Base-by-base conservation (phyloP, 2,329 filamentous ascomycete species). In the Rutstroemia sp. region DNA sequence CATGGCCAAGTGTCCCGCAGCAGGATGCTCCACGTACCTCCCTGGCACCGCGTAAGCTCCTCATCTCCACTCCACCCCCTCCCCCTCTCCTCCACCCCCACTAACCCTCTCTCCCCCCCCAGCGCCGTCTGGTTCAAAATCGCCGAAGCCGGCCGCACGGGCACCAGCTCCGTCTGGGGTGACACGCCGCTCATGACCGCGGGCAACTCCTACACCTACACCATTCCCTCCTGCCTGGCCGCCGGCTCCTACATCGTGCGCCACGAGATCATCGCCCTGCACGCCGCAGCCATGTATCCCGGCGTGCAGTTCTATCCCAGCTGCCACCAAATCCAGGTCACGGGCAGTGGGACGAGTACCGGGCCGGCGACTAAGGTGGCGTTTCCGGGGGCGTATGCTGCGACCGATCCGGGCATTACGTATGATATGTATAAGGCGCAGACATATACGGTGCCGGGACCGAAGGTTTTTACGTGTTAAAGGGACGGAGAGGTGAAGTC, bases 241-340 rank as follows among this genome's bases (percentile, higher is more conserved):
- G 70, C 77, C 1, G 79, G 79, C 34, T 73, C 82, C 51, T 82
- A 82, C 61, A 72, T 82, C 30, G 71, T 82, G 67, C 74, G 78
- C 38, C 73, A 77, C 38, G 79, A 82, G 71, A 71, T 78, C 46
- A 54, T 63, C 38, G 63, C 64, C 3, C 71, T 80, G 37, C 78
- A 80, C 67, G 78, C 78, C 6, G 78, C 77, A 16, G 70, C 69
- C 61, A 62, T 56, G 16, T 62, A 59, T 4, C 70, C 68, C 0
- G 57, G 56, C 7, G 61, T 60, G 7, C 61, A 66, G 21, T 62
- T 64, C 51, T 65, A 66, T 52, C 57, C 63, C 17, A 67, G 64
- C 6, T 73, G 71, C 54, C 66, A 60, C 6, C 76, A 79, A 68
- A 70, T 80, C 54, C 74, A 74, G 58, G 72, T 79, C 38, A 73